A percentile compares a stretch with the other conserved stretches of the same genome.
Evolutionary conservation across 2,329 filamentous ascomycete species (phyloP).

Genomic region (Leptosphaerulina australis): DNA sequence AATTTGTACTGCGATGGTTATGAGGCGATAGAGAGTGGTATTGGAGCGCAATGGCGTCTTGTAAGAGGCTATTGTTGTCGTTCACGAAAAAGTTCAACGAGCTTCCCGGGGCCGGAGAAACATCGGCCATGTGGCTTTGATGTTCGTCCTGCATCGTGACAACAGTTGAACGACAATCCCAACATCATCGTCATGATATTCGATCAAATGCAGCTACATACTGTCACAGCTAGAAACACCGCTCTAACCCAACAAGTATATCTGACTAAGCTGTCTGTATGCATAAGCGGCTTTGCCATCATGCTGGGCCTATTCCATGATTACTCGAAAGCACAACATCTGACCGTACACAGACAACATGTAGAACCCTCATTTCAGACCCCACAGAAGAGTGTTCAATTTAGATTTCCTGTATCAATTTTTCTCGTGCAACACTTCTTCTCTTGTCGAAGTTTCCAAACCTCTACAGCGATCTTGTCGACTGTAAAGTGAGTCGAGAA

Average conservation of each 20-base stretch:
- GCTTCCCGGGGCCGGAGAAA: constrained; percentile 2
- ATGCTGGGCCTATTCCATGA: neutral
- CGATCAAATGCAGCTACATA: neutral
- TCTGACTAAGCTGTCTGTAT: neutral
- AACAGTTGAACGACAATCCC: neutral
- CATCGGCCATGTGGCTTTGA: neutral
- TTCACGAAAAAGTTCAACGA: constrained; percentile 7
- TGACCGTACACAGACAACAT: constrained; percentile 1
- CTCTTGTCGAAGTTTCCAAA: neutral
- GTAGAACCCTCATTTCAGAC: neutral
- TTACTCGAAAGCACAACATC: neutral
- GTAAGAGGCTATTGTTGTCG: constrained; percentile 1
- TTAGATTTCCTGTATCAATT: neutral
- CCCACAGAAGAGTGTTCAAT: neutral
- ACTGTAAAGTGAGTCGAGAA: neutral
- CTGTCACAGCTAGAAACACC: neutral
- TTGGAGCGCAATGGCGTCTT: constrained; percentile 16
- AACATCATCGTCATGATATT: neutral
- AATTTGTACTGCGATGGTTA: neutral
- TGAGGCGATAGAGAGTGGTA: neutral
- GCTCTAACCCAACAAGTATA: neutral
- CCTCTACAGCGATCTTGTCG: neutral
- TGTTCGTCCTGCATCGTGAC: neutral
- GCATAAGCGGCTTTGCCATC: neutral
- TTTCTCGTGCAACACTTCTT: neutral